These are phyloP conservation scores for Imleria badia DNA, from an alignment of 768 basidiomycete genomes.

Conservation along the genomic window DNA sequence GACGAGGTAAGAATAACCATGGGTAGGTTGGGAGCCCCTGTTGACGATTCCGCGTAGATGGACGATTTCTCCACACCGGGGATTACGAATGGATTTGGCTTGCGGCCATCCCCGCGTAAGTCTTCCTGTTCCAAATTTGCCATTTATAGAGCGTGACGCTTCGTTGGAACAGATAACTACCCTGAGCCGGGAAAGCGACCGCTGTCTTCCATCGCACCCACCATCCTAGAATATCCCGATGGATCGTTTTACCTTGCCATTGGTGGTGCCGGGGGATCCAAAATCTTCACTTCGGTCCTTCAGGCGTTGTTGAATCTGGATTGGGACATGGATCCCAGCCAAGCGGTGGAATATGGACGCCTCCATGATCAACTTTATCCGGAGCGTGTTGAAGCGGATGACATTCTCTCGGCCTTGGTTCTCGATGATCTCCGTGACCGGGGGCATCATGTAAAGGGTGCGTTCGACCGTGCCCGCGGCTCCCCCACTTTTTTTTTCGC, in stretches of 20 bases:
- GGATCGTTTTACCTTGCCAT: constrained; percentile 72
- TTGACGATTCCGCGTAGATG: constrained; percentile 46
- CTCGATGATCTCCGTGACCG: constrained; percentile 52
- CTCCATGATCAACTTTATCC: constrained; percentile 90
- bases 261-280: constrained; percentile 86
- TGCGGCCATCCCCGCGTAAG: constrained; percentile 80
- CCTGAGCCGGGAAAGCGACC: constrained; percentile 88
- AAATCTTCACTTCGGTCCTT: constrained; percentile 78
- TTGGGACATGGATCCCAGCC: constrained; percentile 76
- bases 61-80: constrained; percentile 93
- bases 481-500: background rate
- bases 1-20: constrained; percentile 58
- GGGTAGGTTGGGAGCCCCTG: background rate
- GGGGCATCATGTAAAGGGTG: constrained; percentile 75
- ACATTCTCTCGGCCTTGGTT: constrained; percentile 54
- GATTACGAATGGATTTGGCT: constrained; percentile 76
- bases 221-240: constrained; percentile 74
- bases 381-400: constrained; percentile 54
- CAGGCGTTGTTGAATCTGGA: constrained; percentile 75
- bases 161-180: constrained; percentile 65
- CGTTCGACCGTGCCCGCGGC: constrained; percentile 10
- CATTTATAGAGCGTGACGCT: background rate
- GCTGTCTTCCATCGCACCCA: constrained; percentile 79
- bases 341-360: constrained; percentile 82
- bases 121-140: background rate